Base-by-base conservation (phyloP, 2,329 filamentous ascomycete species). In the Albophoma yamanashiensis region DNA sequence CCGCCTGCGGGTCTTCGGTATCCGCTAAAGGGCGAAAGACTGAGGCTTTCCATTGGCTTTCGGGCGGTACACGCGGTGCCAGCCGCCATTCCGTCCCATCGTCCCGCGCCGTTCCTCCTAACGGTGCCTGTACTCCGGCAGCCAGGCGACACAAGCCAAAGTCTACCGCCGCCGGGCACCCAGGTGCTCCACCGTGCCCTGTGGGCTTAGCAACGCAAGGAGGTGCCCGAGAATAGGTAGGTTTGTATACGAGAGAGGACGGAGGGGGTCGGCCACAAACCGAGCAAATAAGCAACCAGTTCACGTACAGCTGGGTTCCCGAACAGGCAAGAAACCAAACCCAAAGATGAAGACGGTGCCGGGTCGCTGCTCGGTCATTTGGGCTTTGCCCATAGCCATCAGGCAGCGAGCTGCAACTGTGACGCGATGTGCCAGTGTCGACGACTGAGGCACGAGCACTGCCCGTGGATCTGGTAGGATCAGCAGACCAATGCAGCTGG, bases 101-200 rank as follows among this genome's bases (percentile, higher is more conserved):
- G 60, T 60, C 58, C 60, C 58, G 60, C 55, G 43, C 60, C 60
- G 60, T 45, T 43, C 56, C 27, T 52, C 39, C 52, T 20, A 43
- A 11, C 11, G 20, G n/a, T n/a, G 27, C 17, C 50, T 34, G 17
- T 53, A n/a, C 17, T 7, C 25, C 36, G 53, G 22, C 4, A 40
- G 55, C 38, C 55, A 56, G 14, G 12, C 36, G 27, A 39, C 22
- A 9, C 22, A 20, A 15, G 38, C 22, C 55, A 56, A 39, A 56
- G 22, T 25, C 4, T 20, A 34, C 36, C n/a, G 27, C 50, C 27
- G 27, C 15, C 34, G 15, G 15, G 47, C 9, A 11, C 34, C 34
- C 12, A 5, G 47, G 27, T n/a, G n/a, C 50, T 34, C 31, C 50
- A 53, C 20, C 36, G 11, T 36, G 9, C 17, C 27, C 17, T 8